Evolutionary conservation across 2,329 filamentous ascomycete genomes (phyloP), one percentile per base, ranked within the genome.

Genomic region (Spiromastix sp.): DNA sequence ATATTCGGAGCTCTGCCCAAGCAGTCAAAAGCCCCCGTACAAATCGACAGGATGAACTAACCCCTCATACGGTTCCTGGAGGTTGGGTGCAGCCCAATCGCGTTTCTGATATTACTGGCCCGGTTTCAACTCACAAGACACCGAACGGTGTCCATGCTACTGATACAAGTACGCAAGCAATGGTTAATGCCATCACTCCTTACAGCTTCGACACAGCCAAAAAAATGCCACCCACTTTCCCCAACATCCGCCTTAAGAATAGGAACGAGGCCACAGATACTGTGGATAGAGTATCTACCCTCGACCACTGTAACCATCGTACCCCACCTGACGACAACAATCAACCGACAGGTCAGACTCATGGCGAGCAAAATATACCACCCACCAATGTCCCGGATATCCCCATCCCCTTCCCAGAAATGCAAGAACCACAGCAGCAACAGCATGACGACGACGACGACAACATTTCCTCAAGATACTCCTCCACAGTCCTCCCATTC

Each of bases 101-200:
- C 7, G 21, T 24, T 24, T 7, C 7, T 24, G 7, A 7, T 24
- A 7, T 7, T n/a, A 24, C 21, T 24, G n/a, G 7, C 21, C 21
- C 21, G 7, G n/a, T n/a, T n/a, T 7, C 7, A 7, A n/a, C 7
- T 7, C 7, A 7, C 7, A n/a, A 7, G 7, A 24, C 21, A 24
- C 21, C 21, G 7, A 24, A 37, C 17, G 7, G 33, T 15, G 8
- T 16, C 13, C 28, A 26, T 12, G 4, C 9, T 8, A 18, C 21
- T n/a, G 18, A 30, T 10, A 3, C 16, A 16, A 34, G 24, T 16
- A 28, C 32, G 4, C 32, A 28, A 27, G 16, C 32, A 6, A 58
- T 63, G 48, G 51, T 64, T 10, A 57, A 63, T 36, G 51, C 56
- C 10, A 52, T 53, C 18, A 60, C 57, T 3, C 60, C 61, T 6